A percentile compares a stretch with the other conserved stretches of the same genome.
These are phyloP conservation scores for Panicum virgatum DNA, from an alignment of 202 grass and related monocot species.

Conservation along the genomic window DNA sequence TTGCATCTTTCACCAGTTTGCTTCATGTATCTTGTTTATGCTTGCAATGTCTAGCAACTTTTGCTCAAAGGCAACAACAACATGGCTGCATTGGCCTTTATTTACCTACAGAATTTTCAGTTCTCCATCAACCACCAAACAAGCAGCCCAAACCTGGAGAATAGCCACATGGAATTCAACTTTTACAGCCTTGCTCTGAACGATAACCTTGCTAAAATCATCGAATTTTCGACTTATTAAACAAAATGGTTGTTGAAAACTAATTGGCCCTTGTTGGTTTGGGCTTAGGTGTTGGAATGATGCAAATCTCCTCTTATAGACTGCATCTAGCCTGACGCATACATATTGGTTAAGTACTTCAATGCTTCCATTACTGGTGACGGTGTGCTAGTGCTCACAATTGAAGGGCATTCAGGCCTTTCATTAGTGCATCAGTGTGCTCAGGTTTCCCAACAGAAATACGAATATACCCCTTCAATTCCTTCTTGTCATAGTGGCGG, in stretches of 20 bases:
- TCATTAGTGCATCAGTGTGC: conserved; percentile 88
- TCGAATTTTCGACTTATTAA: not conserved
- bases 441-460: conserved; percentile 93
- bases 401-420: conserved; percentile 64
- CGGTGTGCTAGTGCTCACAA: conserved; percentile 17
- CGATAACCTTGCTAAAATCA: not conserved
- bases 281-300: conserved; percentile 10
- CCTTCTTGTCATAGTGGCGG: conserved; percentile 96
- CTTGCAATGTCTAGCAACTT: not conserved
- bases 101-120: conserved; percentile 1
- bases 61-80: not conserved
- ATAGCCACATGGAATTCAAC: not conserved
- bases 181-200: not conserved
- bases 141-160: not conserved
- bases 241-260: not conserved
- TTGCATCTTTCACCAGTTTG: not conserved
- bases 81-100: not conserved
- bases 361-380: not conserved
- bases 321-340: conserved; percentile 20
- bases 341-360: conserved; percentile 4
- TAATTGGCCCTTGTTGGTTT: not conserved
- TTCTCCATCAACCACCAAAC: conserved; percentile 6
- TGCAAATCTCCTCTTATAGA: conserved; percentile 14
- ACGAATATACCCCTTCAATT: conserved; percentile 83
- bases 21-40: not conserved